A percentile compares a stretch with the other conserved stretches of the same genome.
Conservation (phyloP, 1,139 yeast genomes). For the Scheffersomyces stambukii region DNA sequence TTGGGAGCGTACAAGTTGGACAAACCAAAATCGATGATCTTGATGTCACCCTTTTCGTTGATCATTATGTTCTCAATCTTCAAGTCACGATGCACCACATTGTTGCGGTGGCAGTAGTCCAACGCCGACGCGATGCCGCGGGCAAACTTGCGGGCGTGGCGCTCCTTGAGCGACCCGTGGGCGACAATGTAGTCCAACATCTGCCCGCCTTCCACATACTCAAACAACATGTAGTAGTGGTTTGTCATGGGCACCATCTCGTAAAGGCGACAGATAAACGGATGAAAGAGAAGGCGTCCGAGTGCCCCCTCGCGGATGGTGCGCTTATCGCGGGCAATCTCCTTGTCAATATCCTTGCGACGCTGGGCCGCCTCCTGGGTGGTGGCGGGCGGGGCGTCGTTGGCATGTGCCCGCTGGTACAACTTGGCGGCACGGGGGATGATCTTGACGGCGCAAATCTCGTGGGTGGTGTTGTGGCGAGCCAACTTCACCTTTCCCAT, state of each 20-base stretch:
- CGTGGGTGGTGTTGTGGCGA: constrained; percentile 74
- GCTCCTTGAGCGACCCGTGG: constrained; percentile 91
- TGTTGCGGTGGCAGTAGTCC: constrained; percentile 88
- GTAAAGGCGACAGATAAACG: constrained; percentile 84
- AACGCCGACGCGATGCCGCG: constrained; percentile 95
- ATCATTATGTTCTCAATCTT: constrained; percentile 97
- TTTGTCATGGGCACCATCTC: constrained; percentile 97
- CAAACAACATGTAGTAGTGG: constrained; percentile 95
- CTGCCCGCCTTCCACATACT: constrained; percentile 96
- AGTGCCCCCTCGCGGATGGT: constrained; percentile 94
- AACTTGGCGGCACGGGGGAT: constrained; percentile 77
- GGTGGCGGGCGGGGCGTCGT: constrained; percentile 59
- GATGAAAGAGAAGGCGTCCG: constrained; percentile 86
- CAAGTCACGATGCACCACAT: constrained; percentile 93
- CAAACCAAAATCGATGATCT: constrained; percentile 93
- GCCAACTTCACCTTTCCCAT: constrained; percentile 99
- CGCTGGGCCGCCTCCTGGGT: constrained; percentile 57
- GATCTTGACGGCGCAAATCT: constrained; percentile 81
- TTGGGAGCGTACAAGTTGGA: constrained; percentile 79
- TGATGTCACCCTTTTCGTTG: constrained; percentile 88
- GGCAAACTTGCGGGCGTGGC: constrained; percentile 91
- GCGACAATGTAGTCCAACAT: constrained; percentile 96
- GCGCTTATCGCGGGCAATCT: constrained; percentile 85
- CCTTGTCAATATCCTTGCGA: constrained; percentile 76
- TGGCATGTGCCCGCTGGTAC: constrained; percentile 72